These are phyloP conservation scores for Salicornia ramosissima DNA, from an alignment of 148 eudicot genomes.

Conservation along the genomic window DNA sequence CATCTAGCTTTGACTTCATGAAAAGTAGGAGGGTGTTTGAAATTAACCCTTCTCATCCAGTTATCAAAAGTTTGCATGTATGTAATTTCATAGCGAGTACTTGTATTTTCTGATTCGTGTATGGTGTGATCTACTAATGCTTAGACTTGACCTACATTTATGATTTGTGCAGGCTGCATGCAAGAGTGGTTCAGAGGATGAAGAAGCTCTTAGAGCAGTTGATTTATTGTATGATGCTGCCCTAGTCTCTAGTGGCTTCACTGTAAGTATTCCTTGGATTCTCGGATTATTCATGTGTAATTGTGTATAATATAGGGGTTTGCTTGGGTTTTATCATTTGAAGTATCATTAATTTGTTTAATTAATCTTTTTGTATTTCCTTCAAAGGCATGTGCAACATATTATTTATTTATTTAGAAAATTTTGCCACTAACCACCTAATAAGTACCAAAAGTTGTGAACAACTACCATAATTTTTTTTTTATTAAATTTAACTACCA, in stretches of 20 bases:
- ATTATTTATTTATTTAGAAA: too few species aligned
- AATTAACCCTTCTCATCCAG: constrained; percentile 80
- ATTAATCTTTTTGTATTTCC: too few species aligned
- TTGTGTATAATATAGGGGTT: background rate
- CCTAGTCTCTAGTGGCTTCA: constrained; percentile 80
- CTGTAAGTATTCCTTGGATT: constrained; percentile 50
- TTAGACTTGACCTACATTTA: background rate
- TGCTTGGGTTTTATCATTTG: background rate
- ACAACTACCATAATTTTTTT: too few species aligned
- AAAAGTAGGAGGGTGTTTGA: constrained; percentile 83
- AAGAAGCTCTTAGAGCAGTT: constrained; percentile 78
- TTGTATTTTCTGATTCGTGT: background rate
- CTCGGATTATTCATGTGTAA: background rate
- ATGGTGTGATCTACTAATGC: background rate
- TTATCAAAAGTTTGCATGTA: constrained; percentile 80
- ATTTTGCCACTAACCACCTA: too few species aligned
- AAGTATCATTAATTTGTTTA: background rate
- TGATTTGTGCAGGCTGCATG: constrained; percentile 63
- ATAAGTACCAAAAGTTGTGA: too few species aligned
- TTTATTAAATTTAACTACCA: too few species aligned
- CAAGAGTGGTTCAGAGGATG: constrained; percentile 57
- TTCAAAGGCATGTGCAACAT: too few species aligned
- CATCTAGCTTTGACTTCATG: constrained; percentile 73
- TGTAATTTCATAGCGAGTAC: constrained; percentile 9
- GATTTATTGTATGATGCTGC: constrained; percentile 93